These are phyloP conservation scores for Lachancea waltii DNA, from an alignment of 805 yeast species.

Conservation along the genomic window DNA sequence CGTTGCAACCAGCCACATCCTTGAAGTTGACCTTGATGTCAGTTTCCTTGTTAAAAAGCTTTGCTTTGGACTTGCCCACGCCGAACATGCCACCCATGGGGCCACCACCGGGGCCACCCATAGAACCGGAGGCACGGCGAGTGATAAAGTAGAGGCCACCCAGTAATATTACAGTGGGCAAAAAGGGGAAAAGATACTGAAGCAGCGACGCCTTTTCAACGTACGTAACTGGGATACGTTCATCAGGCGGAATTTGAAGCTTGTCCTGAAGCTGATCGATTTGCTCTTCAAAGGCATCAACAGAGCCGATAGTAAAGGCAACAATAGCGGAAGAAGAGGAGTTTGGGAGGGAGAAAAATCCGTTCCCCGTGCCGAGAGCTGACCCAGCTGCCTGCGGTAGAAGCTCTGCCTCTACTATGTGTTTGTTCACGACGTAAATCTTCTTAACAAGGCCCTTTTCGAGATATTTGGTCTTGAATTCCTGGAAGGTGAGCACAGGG, in stretches of 20 bases:
- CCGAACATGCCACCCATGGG: constrained; percentile 76
- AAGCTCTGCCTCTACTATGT: constrained; percentile 63
- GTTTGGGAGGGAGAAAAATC: constrained; percentile 14
- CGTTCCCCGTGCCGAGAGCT: constrained; percentile 10
- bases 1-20: constrained; percentile 94
- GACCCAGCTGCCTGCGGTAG: constrained; percentile 37
- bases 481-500: constrained; percentile 58
- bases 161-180: constrained; percentile 74
- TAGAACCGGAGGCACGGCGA: constrained; percentile 36
- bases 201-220: constrained; percentile 61
- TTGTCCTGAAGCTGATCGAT: constrained; percentile 66
- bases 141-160: constrained; percentile 56
- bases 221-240: constrained; percentile 72
- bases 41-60: constrained; percentile 73
- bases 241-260: constrained; percentile 57
- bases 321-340: constrained; percentile 45
- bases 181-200: constrained; percentile 57
- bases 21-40: constrained; percentile 76
- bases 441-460: constrained; percentile 73
- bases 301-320: constrained; percentile 80
- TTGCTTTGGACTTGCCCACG: constrained; percentile 78
- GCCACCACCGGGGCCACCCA: constrained; percentile 31
- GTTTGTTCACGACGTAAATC: constrained; percentile 66
- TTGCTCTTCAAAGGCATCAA: constrained; percentile 78
- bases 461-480: constrained; percentile 71